phyloP scores from a whole-genome alignment of 495 filamentous ascomycete species.

The Hyaloscypha hepaticicola region DNA sequence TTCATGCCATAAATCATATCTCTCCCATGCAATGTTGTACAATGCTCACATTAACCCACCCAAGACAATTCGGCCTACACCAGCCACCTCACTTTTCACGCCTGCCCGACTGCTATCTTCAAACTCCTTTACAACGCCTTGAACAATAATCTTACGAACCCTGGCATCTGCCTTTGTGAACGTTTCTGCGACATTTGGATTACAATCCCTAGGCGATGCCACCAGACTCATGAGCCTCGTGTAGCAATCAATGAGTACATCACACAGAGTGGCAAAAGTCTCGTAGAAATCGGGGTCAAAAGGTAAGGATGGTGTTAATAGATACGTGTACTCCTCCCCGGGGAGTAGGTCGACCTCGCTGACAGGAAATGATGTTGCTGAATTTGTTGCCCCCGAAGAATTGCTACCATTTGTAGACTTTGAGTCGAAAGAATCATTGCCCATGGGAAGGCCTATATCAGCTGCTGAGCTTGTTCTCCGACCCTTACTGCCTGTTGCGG shows the following conservation, averaged over 20 bases:
- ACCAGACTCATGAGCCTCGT: conserved; percentile 71
- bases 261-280: conserved; percentile 95
- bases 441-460: conserved; percentile 62
- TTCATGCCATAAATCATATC: conserved; percentile 13
- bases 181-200: conserved; percentile 64
- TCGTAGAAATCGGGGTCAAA: conserved; percentile 98
- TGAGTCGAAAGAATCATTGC: conserved; percentile 41
- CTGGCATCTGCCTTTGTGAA: conserved; percentile 88
- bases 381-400: conserved; percentile 30
- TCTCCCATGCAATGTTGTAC: conserved; percentile 6
- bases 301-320: conserved; percentile 87
- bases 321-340: conserved; percentile 82
- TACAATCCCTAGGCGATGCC: conserved; percentile 60
- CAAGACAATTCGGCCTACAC: conserved; percentile 83
- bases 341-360: conserved; percentile 51
- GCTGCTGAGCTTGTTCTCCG: conserved; percentile 68
- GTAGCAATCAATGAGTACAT: conserved; percentile 93
- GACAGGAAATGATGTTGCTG: conserved; percentile 23
- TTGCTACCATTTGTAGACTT: conserved; percentile 45
- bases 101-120: conserved; percentile 77
- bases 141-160: conserved; percentile 82
- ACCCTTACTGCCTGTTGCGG: conserved; percentile 60
- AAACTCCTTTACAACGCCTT: conserved; percentile 85
- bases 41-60: conserved; percentile 72
- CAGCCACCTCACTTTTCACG: conserved; percentile 75